A percentile compares a stretch with the other conserved stretches of the same genome.
These are phyloP conservation scores for Arabidopsis hybrid DNA, from an alignment of 441 rosid species.

Conservation along the genomic window DNA sequence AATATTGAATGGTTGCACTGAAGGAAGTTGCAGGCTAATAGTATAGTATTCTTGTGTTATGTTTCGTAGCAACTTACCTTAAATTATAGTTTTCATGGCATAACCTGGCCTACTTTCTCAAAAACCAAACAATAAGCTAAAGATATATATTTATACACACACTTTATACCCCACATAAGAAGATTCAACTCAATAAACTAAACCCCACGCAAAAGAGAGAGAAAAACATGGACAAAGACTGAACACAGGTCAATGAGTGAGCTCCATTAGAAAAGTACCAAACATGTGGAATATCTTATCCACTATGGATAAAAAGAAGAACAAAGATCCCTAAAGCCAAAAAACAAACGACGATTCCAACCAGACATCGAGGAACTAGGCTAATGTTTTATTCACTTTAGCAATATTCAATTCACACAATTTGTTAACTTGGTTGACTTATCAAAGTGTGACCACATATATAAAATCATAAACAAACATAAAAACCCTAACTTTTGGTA, in stretches of 20 bases:
- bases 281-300: slow-evolving; percentile 21
- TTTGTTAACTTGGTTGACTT: slow-evolving; percentile 1
- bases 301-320: slow-evolving; percentile 2
- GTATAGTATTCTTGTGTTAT: too few species aligned
- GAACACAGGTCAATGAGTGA: slow-evolving; percentile 28
- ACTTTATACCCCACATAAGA: not conserved
- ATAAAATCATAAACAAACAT: too few species aligned
- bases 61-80: too few species aligned
- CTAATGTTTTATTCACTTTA: too few species aligned
- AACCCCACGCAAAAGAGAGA: slow-evolving; percentile 14
- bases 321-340: not conserved
- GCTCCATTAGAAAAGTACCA: slow-evolving; percentile 33
- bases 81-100: too few species aligned
- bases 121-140: not conserved
- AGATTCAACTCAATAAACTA: slow-evolving; percentile 18
- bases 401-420: slow-evolving; percentile 20
- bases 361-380: too few species aligned
- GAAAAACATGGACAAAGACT: slow-evolving; percentile 32
- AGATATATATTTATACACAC: not conserved
- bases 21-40: not conserved
- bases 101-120: not conserved
- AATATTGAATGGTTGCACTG: not conserved
- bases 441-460: not conserved
- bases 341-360: too few species aligned
- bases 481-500: slow-evolving; percentile 20